Evolutionary conservation across 1,284 basidiomycete genomes (phyloP).

Genomic region (Porodaedalea pini): DNA sequence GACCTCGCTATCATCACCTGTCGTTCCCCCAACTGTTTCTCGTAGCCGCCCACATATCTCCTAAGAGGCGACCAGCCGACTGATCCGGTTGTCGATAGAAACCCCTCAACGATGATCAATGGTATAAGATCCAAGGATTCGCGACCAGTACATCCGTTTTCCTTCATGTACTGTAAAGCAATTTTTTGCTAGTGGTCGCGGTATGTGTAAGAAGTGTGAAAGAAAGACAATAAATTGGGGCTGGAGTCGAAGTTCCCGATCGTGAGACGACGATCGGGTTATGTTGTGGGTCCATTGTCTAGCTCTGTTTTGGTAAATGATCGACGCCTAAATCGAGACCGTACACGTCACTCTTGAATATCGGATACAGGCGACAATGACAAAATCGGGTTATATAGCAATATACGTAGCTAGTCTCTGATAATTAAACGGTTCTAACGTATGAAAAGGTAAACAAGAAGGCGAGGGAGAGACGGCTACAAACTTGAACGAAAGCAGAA

Average conservation of each 20-base stretch:
- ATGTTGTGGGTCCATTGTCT: neutral
- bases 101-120: conserved; percentile 53
- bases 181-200: neutral
- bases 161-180: neutral
- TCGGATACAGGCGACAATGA: neutral
- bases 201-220: neutral
- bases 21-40: conserved; percentile 23
- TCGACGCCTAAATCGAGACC: neutral
- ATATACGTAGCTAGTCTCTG: neutral
- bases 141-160: neutral
- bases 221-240: too few species aligned
- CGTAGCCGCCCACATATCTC: conserved; percentile 32
- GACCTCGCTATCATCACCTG: conserved; percentile 40
- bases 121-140: conserved; percentile 29
- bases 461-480: too few species aligned
- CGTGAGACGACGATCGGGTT: too few species aligned
- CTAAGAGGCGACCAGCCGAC: conserved; percentile 45
- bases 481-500: too few species aligned
- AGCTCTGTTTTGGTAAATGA: neutral
- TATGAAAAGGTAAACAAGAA: too few species aligned
- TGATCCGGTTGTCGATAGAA: conserved; percentile 42
- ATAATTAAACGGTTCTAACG: too few species aligned
- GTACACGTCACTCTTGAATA: neutral
- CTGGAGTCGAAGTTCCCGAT: too few species aligned
- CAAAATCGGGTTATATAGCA: neutral